Evolutionary conservation across 2,329 filamentous ascomycete species (phyloP).

Genomic region (Aspergillus fumigatus): DNA sequence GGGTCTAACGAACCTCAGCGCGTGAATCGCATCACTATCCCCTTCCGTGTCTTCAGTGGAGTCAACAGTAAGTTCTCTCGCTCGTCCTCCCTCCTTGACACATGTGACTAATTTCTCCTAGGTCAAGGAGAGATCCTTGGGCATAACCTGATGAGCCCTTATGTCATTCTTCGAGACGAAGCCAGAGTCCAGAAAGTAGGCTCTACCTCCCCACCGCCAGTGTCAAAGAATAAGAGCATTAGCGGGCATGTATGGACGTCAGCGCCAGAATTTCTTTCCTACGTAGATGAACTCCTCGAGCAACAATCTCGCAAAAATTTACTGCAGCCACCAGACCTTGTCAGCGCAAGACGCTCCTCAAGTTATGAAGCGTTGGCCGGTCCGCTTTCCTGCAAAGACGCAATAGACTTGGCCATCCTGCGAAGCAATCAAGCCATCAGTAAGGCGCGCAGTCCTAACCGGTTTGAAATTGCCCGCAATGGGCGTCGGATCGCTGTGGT

Average conservation of each 20-base stretch:
- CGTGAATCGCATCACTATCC: constrained; percentile 84
- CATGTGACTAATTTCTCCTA: constrained; percentile 26
- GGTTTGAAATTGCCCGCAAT: constrained; percentile 90
- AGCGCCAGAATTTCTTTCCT: constrained; percentile 65
- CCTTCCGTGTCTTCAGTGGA: constrained; percentile 87
- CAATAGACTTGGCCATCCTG: constrained; percentile 85
- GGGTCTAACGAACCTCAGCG: constrained; percentile 71
- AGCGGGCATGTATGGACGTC: constrained; percentile 43
- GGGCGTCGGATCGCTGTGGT: constrained; percentile 89
- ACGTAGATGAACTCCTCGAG: constrained; percentile 70
- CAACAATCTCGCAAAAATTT: constrained; percentile 50
- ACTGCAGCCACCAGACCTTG: constrained; percentile 63
- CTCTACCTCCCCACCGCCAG: constrained; percentile 31
- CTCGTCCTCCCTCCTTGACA: not conserved
- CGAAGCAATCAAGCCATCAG: constrained; percentile 67
- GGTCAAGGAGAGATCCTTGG: constrained; percentile 78
- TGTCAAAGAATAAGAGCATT: constrained; percentile 37
- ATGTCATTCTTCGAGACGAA: constrained; percentile 80
- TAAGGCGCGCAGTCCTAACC: constrained; percentile 76
- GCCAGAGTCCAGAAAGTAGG: constrained; percentile 60
- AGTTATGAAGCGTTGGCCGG: constrained; percentile 51
- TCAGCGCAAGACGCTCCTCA: constrained; percentile 55
- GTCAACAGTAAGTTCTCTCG: constrained; percentile 62
- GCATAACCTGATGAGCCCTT: constrained; percentile 91
- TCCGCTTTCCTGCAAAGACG: constrained; percentile 66